Evolutionary conservation across 495 filamentous ascomycete species (phyloP), one percentile per base, ranked within the genome.

Genomic region (Penicillium turbatum): DNA sequence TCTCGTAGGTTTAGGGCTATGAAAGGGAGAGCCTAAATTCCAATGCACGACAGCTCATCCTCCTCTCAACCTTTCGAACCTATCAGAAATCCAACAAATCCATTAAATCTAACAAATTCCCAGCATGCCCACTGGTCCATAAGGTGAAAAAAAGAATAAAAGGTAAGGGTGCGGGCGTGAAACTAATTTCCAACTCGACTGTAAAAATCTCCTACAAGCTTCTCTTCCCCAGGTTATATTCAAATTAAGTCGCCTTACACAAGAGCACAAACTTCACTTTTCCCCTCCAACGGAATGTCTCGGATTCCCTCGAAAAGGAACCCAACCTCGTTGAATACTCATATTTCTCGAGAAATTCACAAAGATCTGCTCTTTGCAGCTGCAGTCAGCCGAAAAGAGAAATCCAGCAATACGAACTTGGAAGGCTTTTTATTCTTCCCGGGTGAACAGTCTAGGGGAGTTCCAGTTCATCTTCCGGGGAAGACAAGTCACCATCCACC

Each of bases 171-270:
- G 39, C 30, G 7, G 38, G 30, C 49, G 27, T 51, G 48, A 51
- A 42, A 29, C 38, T 51, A 51, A 51, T 43, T 51, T 43, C 30
- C 38, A 51, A 51, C 30, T 12, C 49, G 19, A 51, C 49, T 49
- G 11, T 49, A 40, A 38, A 51, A 36, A 35, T 5, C 17, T 35
- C 39, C 9, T 21, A 51, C 49, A 36, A 42, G 49, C 49, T 51
- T 51, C 49, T 51, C 47, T 31, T 49, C 30, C 6, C 24, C 40
- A n/a, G 49, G 16, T 51, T 51, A 43, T 42, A 51, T 51, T 43
- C 49, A 42, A 51, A 51, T 35, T 6, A 29, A 32, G 12, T 8
- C 30, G 29, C 16, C 34, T 39, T 49, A 29, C 47, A 49, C 31
- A 48, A 47, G 29, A 15, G 34, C 29, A 47, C 24, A 38, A 49